Base-by-base conservation (phyloP, 2,329 filamentous ascomycete species). In the Niveomyces coronatus region DNA sequence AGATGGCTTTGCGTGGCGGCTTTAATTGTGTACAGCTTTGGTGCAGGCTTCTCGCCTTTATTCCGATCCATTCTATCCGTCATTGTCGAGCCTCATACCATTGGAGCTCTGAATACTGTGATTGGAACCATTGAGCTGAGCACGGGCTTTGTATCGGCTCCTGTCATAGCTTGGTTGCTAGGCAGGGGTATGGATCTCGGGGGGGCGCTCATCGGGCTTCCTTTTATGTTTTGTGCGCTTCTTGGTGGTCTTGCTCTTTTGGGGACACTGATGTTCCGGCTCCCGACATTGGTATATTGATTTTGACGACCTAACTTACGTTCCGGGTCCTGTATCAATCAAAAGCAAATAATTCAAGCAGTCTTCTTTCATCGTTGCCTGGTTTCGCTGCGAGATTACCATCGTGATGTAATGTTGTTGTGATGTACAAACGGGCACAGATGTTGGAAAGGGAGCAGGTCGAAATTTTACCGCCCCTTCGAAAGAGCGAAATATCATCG, bases 81-180 rank as follows among this genome's bases (percentile, higher is more conserved):
- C 9, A 49, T 76, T 9, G 67, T 77, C 10, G 69, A 72, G 45
- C 60, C 65, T 16, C 64, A 71, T 41, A 66, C 73, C 4, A 59
- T 74, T 10, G 73, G 69, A 16, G 65, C 66, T 0, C 54, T 75
- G 17, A 77, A 75, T 49, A 69, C 67, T 4, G 55, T 70, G 4
- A 57, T 77, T 9, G 61, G 64, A 3, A 58, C 74, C 17, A 49
- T 70, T 22, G 70, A 77, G 43, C 66, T 62, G 8, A 28, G 65
- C 9, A 67, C 71, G n/a, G 46, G 63, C 2, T 62, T 74, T 42
- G 34, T 67, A 5, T 63, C 62, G 0, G 59, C 62, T 1, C 71
- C 71, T 0, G 43, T 65, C 0, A 53, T 76, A 23, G 68, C 67
- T 2, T 57, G 54, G 49, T 48, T 71, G 5, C 61, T 76, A 27